phyloP scores from a whole-genome alignment of 2,329 filamentous ascomycete species.

The Tolypocladium tundrense region DNA sequence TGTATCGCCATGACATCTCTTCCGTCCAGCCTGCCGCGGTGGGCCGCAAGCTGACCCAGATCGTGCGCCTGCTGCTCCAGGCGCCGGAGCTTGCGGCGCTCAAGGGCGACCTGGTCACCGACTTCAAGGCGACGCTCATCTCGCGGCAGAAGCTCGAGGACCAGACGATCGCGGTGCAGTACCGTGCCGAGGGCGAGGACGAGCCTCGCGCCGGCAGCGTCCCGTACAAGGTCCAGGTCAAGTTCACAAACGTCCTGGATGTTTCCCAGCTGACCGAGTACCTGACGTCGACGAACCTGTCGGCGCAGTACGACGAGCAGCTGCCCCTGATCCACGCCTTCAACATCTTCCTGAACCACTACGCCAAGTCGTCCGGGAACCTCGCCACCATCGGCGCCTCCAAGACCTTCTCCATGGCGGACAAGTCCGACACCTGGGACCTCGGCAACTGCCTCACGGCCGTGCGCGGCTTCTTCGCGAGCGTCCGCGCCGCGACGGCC shows the following conservation, averaged over 20 bases:
- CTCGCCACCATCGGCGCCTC: slow-evolving; percentile 17
- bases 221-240: slow-evolving; percentile 12
- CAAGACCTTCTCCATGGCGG: slow-evolving; percentile 15
- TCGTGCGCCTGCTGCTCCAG: slow-evolving; percentile 12
- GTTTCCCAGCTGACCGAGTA: slow-evolving; percentile 14
- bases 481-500: slow-evolving; percentile 6
- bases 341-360: slow-evolving; percentile 18
- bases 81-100: slow-evolving; percentile 7
- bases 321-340: slow-evolving; percentile 11
- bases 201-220: slow-evolving; percentile 9
- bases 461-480: slow-evolving; percentile 16
- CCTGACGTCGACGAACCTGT: slow-evolving; percentile 14
- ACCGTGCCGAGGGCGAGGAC: slow-evolving; percentile 19
- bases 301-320: slow-evolving; percentile 12
- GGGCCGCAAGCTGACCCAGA: slow-evolving; percentile 5
- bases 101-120: slow-evolving; percentile 16
- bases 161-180: slow-evolving; percentile 7
- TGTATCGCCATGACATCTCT: slow-evolving; percentile 7
- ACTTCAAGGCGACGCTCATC: slow-evolving; percentile 22
- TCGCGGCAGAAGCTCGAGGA: slow-evolving; percentile 12
- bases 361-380: slow-evolving; percentile 13
- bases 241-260: slow-evolving; percentile 13
- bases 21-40: slow-evolving; percentile 1
- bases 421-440: slow-evolving; percentile 3
- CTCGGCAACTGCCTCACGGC: slow-evolving; percentile 18